Evolutionary conservation across 192 early-diverging fungal genomes (phyloP).

Genomic region (Pecoramyces ruminantium): DNA sequence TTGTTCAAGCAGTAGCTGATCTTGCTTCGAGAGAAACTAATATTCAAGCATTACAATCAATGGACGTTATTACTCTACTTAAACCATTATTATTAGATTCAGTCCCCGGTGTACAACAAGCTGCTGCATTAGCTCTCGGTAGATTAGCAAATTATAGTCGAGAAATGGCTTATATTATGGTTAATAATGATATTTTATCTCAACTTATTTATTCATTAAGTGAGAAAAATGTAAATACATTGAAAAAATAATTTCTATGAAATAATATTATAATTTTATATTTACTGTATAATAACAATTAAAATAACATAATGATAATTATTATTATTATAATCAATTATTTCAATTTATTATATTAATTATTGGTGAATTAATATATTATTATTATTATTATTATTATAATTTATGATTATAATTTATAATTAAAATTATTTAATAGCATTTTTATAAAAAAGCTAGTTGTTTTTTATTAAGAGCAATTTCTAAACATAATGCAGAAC

Average conservation of each 20-base stretch:
- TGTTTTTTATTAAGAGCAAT: slow-evolving; percentile 36
- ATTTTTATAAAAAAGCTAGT: slow-evolving; percentile 41
- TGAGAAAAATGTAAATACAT: slow-evolving; percentile 25
- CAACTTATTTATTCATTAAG: slow-evolving; percentile 27
- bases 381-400: neutral
- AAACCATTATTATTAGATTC: slow-evolving; percentile 30
- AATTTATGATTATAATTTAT: neutral
- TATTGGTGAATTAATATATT: neutral
- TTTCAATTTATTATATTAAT: neutral
- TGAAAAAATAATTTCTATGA: neutral
- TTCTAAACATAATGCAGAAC: slow-evolving; percentile 32
- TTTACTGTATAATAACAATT: no score
- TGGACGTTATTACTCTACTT: slow-evolving; percentile 28
- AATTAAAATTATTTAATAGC: slow-evolving; percentile 6
- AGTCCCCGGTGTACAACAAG: slow-evolving; percentile 40
- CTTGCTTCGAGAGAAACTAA: slow-evolving; percentile 32
- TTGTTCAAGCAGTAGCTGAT: slow-evolving; percentile 38
- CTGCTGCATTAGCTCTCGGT: slow-evolving; percentile 34
- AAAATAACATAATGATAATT: no score
- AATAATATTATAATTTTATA: neutral
- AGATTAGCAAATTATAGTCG: slow-evolving; percentile 34
- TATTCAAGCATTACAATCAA: slow-evolving; percentile 28
- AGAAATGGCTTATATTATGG: slow-evolving; percentile 32
- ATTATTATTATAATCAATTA: no score
- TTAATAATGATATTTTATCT: slow-evolving; percentile 31